phyloP scores from a whole-genome alignment of 345 rosid genomes.

The Raphanus raphanistrum region DNA sequence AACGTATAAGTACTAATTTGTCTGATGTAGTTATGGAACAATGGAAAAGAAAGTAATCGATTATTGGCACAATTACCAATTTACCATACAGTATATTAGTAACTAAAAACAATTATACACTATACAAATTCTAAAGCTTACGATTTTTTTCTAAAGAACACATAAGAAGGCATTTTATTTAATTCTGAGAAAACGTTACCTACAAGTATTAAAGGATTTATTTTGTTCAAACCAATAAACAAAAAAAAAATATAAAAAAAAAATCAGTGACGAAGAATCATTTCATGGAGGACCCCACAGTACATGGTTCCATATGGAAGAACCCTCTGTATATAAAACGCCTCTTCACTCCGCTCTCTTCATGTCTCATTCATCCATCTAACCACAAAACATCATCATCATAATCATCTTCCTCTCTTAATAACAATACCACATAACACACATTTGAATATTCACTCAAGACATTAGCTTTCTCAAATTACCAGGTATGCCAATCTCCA shows the following conservation, averaged over 20 bases:
- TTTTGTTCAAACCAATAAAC: neutral
- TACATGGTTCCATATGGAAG: slow-evolving; percentile 55
- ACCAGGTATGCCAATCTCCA: slow-evolving; percentile 28
- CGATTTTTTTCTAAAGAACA: neutral
- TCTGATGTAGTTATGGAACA: neutral
- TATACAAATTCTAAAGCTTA: neutral
- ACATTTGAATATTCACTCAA: neutral
- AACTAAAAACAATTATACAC: neutral
- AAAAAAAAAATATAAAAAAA: neutral
- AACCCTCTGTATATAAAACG: slow-evolving; percentile 45
- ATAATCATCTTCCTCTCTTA: neutral
- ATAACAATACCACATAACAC: slow-evolving; percentile 4
- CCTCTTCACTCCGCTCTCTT: slow-evolving; percentile 26
- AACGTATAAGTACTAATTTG: neutral
- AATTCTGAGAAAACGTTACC: neutral
- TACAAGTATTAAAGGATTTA: neutral
- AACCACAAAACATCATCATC: slow-evolving; percentile 17
- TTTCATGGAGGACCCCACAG: slow-evolving; percentile 59
- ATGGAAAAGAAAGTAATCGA: neutral
- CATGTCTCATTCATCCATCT: slow-evolving; percentile 29
- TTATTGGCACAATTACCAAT: neutral
- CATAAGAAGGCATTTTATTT: neutral
- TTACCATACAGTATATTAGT: neutral
- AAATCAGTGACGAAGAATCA: slow-evolving; percentile 13
- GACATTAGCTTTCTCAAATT: neutral